A percentile compares a stretch with the other conserved stretches of the same genome.
These are phyloP conservation scores for Dioscorea dumetorum DNA, from an alignment of 106 monocot species.

Conservation along the genomic window DNA sequence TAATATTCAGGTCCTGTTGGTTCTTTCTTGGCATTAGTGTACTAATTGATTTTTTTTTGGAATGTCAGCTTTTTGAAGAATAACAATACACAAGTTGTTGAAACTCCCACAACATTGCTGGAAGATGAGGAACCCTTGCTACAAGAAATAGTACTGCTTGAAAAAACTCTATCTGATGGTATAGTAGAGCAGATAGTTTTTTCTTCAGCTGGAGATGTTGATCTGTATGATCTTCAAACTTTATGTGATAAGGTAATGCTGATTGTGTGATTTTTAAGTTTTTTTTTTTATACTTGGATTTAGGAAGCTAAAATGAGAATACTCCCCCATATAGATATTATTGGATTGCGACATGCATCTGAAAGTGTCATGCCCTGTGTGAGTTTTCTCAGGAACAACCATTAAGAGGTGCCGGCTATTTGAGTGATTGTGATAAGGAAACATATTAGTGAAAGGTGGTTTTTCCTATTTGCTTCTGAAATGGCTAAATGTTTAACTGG, in stretches of 20 bases:
- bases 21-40: too few relatives aligned
- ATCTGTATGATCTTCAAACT: slow-evolving; percentile 88
- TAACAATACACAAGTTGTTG: slow-evolving; percentile 58
- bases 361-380: too few relatives aligned
- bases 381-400: too few relatives aligned
- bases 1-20: too few relatives aligned
- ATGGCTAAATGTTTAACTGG: too few relatives aligned
- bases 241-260: slow-evolving; percentile 83
- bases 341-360: too few relatives aligned
- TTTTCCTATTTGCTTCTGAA: too few relatives aligned
- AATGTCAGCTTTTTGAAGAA: slow-evolving; percentile 66
- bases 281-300: not conserved
- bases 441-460: too few relatives aligned
- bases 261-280: not conserved
- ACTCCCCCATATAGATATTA: too few relatives aligned
- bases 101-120: slow-evolving; percentile 35
- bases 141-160: slow-evolving; percentile 66
- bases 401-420: too few relatives aligned
- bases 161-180: slow-evolving; percentile 71
- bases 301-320: too few relatives aligned
- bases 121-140: slow-evolving; percentile 57
- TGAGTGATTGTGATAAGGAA: too few relatives aligned
- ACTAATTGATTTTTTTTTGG: not conserved
- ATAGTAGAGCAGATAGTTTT: slow-evolving; percentile 78
- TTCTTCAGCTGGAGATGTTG: slow-evolving; percentile 90